Base-by-base conservation (phyloP, 495 filamentous ascomycete genomes). In the Arthonia radiata region DNA sequence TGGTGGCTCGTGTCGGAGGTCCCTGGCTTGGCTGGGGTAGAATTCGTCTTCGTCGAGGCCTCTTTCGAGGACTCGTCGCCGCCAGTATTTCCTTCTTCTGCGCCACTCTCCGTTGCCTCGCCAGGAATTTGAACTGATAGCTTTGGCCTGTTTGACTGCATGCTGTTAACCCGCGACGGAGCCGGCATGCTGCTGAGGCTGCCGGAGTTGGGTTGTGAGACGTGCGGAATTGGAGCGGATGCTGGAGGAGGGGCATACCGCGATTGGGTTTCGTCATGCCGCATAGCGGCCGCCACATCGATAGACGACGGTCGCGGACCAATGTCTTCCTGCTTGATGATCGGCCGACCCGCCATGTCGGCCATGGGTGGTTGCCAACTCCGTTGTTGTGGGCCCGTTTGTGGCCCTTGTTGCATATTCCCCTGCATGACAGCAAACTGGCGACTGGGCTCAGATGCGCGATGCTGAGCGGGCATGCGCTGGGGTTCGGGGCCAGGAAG, bases 81-180 rank as follows among this genome's bases (percentile, higher is more conserved):
- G 15, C 66, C 75, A 2, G 71, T 81, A 22, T 11, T 11, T 7
- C 11, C 19, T 22, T 22, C 19, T 17, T 67, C 72, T 38, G 70
- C 79, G 26, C 69, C 81, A n/a, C 56, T 59, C 35, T 89, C 81
- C 2, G 77, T 83, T 29, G 70, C 63, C 40, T 90, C 86, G 36
- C 75, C 78, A 2, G 86, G 86, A 42, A 97, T 97, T 37, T 91
- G 78, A 2, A 97, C 80, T 44, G 74, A 89, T 17, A 97, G 58
- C 25, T 76, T 61, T 4, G 86, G 86, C 28, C 81, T 64, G 15
- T 55, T 48, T 10, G 64, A 39, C 30, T 59, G 50, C 31, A 66
- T 39, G 31, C 73, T 82, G 40, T 76, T 79, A 2, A 67, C 72
- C 22, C 83, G 67, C 5, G 64, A 67, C 5, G 76, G 74, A 13